These are phyloP conservation scores for Escovopsis sp. DNA, from an alignment of 2,329 filamentous ascomycete genomes.

Conservation along the genomic window DNA sequence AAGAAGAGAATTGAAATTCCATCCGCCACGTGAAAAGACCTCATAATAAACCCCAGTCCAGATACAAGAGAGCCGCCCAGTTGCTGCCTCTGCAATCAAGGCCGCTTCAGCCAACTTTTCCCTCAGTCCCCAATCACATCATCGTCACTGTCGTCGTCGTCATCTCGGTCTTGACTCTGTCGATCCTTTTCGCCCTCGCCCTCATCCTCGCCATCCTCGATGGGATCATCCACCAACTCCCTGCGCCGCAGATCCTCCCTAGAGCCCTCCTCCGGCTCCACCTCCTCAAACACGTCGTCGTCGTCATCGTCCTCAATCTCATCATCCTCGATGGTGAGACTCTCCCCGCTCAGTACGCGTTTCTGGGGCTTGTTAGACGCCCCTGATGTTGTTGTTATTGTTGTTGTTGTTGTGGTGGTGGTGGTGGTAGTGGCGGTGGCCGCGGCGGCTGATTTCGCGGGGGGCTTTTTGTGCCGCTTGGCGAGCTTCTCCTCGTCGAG, in stretches of 20 bases:
- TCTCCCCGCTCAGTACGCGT: constrained; percentile 26
- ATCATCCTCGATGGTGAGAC: constrained; percentile 22
- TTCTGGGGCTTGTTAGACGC: constrained; percentile 18
- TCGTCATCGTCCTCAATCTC: constrained; percentile 23
- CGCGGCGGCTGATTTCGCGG: background rate
- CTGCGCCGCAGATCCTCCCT: constrained; percentile 40
- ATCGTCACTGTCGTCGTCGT: constrained; percentile 28
- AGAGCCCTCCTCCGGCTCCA: constrained; percentile 43
- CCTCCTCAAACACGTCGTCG: constrained; percentile 31
- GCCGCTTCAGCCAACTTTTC: too few relatives aligned
- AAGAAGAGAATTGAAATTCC: too few relatives aligned
- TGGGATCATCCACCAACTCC: constrained; percentile 35
- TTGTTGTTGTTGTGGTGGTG: constrained; percentile 1
- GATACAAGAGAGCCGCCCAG: background rate
- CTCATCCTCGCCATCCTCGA: constrained; percentile 22
- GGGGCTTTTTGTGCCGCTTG: constrained; percentile 26
- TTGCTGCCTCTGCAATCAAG: too few relatives aligned
- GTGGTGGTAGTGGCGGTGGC: constrained; percentile 9
- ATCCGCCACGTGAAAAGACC: too few relatives aligned
- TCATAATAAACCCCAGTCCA: background rate
- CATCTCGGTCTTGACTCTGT: constrained; percentile 25
- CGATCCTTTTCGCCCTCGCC: constrained; percentile 13
- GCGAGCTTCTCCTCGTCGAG: constrained; percentile 54
- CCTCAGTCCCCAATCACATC: constrained; percentile 30
- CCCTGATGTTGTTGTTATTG: constrained; percentile 1